A percentile compares a stretch with the other conserved stretches of the same genome.
phyloP scores from a whole-genome alignment of 2,329 filamentous ascomycete genomes.

The Hymenoscyphus albidus region DNA sequence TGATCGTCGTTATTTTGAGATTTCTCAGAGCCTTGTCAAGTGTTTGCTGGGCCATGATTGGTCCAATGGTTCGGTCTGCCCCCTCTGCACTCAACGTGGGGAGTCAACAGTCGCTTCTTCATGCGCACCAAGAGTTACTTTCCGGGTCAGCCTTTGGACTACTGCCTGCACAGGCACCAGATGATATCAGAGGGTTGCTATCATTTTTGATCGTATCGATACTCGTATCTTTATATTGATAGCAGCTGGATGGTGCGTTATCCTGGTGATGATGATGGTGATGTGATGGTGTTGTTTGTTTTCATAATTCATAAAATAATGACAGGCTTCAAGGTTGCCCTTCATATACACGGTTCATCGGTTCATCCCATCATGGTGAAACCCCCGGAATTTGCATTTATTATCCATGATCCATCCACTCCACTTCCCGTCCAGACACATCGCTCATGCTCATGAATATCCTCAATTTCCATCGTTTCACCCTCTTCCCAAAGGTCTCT shows the following conservation, averaged over 20 bases:
- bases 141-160: background rate
- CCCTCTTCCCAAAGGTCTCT: background rate
- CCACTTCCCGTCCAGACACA: background rate
- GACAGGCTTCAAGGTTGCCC: background rate
- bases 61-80: background rate
- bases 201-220: background rate
- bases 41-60: background rate
- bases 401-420: background rate
- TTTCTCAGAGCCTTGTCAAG: background rate
- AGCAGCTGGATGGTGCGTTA: background rate
- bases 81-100: background rate
- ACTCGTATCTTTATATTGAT: background rate
- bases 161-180: no score
- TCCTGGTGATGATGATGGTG: background rate
- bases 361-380: background rate
- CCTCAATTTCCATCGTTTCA: background rate
- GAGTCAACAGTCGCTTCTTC: background rate
- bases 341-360: background rate
- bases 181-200: background rate
- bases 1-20: constrained; percentile 2
- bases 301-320: background rate
- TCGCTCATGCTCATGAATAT: background rate
- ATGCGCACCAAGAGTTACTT: background rate
- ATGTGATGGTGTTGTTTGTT: background rate
- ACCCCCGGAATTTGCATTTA: background rate